Evolutionary conservation across 2,329 filamentous ascomycete genomes (phyloP), one percentile per base, ranked within the genome.

Genomic region (Exophiala xenobiotica): DNA sequence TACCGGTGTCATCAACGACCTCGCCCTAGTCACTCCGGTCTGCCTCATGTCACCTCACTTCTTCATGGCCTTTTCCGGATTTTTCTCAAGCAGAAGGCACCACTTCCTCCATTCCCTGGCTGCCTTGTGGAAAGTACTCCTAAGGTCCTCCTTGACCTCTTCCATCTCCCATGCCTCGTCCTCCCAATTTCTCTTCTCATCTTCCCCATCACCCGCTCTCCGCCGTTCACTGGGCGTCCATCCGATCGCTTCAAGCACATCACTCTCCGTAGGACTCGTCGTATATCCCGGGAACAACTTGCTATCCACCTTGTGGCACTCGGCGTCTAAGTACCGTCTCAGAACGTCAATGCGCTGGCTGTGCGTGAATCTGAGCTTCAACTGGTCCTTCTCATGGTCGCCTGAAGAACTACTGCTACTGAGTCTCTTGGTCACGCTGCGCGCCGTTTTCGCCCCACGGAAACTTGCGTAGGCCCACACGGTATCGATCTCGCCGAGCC

Each of bases 131-230:
- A 73, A 64, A 1, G 69, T 63, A 19, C 60, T 59, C 58, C 63
- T 70, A 42, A 73, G 59, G 64, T 73, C 70, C 9, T 71, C 68
- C 59, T 69, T 71, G 18, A 71, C 69, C 59, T 73, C 71, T 6
- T 53, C 57, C 23, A 65, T 55, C 61, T 72, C 71, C 69, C 71
- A 75, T 53, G 67, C 63, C 60, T 74, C 71, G 48, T 76, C 72
- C 54, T 75, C 71, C 70, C 64, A 74, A 46, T 68, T 73, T 59
- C 52, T 65, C 31, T 54, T 46, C 50, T 56, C 56, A 6, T 22
- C 38, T 4, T 53, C 49, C 11, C 23, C 11, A 56, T 44, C 61
- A 5, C 56, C 65, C 35, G 53, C 60, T 40, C 14, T 14, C 14
- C 38, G 6, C n/a, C 63, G 60, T 24, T 63, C 59, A 45, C 62